Conservation (phyloP, 2,329 filamentous ascomycete genomes). For the Botrytis squamosa region DNA sequence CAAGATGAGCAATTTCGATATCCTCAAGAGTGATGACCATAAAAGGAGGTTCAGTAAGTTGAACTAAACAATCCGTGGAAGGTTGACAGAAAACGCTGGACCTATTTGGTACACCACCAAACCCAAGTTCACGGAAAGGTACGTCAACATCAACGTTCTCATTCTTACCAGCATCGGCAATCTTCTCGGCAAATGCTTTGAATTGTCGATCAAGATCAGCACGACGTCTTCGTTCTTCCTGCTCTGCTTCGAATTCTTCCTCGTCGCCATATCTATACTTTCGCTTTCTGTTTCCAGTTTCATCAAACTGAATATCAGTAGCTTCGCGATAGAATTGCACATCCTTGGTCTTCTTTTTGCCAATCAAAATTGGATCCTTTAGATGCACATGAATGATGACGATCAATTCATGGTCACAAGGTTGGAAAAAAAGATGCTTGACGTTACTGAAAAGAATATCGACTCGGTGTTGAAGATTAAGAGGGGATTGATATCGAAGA, state of each 20-base stretch:
- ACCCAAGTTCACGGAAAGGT: constrained; percentile 92
- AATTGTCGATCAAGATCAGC: constrained; percentile 94
- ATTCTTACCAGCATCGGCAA: constrained; percentile 89
- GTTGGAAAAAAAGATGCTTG: constrained; percentile 98
- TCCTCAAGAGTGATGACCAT: constrained; percentile 93
- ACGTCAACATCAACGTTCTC: constrained; percentile 93
- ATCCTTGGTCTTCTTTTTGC: constrained; percentile 97
- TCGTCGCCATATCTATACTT: constrained; percentile 98
- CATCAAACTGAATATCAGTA: constrained; percentile 97
- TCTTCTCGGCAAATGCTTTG: constrained; percentile 95
- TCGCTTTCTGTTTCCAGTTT: constrained; percentile 95
- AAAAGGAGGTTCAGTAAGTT: constrained; percentile 95
- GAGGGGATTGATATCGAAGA: constrained; percentile 86
- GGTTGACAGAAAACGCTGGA: constrained; percentile 95
- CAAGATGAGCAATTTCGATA: constrained; percentile 92
- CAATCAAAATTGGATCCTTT: constrained; percentile 96
- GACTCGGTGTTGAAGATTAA: constrained; percentile 78
- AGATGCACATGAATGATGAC: constrained; percentile 98
- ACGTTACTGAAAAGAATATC: constrained; percentile 98
- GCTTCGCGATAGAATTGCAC: constrained; percentile 98
- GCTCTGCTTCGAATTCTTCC: constrained; percentile 97
- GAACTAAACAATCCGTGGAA: constrained; percentile 93
- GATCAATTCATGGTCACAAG: constrained; percentile 91
- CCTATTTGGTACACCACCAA: constrained; percentile 93
- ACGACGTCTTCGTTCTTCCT: constrained; percentile 88